These are phyloP conservation scores for Apiotrichum gracile DNA, from an alignment of 1,284 basidiomycete genomes.

Conservation along the genomic window DNA sequence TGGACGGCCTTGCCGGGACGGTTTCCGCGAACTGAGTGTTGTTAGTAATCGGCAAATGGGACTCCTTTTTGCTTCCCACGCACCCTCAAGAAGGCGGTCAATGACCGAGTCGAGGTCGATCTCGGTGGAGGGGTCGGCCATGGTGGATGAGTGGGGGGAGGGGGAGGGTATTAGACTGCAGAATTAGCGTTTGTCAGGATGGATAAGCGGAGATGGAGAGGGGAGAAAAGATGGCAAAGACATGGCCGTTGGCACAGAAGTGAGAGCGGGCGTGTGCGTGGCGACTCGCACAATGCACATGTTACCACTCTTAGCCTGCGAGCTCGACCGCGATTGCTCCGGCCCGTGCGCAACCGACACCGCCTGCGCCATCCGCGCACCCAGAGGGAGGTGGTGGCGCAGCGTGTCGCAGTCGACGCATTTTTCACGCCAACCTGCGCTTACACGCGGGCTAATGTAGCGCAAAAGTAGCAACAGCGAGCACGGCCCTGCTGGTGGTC, in stretches of 20 bases:
- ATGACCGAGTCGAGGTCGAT: constrained; percentile 98
- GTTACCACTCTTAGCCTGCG: not conserved
- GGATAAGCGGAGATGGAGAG: not conserved
- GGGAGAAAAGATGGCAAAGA: not conserved
- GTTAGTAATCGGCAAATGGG: constrained; percentile 1
- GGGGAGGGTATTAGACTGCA: not conserved
- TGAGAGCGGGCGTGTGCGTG: too few relatives aligned
- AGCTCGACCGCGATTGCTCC: too few relatives aligned
- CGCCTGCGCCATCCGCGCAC: not conserved
- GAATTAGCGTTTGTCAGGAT: not conserved
- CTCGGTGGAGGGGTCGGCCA: constrained; percentile 55
- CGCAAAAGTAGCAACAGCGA: too few relatives aligned
- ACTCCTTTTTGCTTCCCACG: not conserved
- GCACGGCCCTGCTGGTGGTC: too few relatives aligned
- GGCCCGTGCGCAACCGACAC: not conserved
- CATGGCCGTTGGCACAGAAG: not conserved
- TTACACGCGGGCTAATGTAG: too few relatives aligned
- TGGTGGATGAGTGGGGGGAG: constrained; percentile 19
- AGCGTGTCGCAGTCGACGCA: too few relatives aligned
- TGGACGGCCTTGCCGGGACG: constrained; percentile 58
- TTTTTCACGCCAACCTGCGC: too few relatives aligned
- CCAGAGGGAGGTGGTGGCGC: too few relatives aligned
- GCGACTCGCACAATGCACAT: not conserved
- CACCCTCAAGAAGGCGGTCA: constrained; percentile 92
- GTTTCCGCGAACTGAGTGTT: constrained; percentile 53